phyloP scores from a whole-genome alignment of 1,284 basidiomycete species.

The Flammula alnicola region DNA sequence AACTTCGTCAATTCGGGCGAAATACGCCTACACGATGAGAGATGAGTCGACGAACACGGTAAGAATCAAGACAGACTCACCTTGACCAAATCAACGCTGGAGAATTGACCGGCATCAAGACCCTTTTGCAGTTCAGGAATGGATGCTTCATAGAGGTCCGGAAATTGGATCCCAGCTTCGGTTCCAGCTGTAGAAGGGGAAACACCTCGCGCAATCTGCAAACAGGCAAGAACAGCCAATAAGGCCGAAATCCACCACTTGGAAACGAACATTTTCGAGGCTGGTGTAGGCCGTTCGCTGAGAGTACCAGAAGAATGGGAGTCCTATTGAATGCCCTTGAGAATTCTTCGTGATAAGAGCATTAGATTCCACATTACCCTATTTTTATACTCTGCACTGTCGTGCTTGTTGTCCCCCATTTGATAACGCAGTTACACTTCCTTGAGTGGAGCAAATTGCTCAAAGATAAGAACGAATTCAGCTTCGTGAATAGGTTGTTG shows the following conservation, averaged over 20 bases:
- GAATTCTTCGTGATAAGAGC: not conserved
- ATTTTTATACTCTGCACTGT: conserved; percentile 5
- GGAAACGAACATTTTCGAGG: conserved; percentile 2
- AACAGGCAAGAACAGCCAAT: conserved; percentile 4
- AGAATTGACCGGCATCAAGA: conserved; percentile 55
- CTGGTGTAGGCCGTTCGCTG: not conserved
- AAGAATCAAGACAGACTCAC: conserved; percentile 33
- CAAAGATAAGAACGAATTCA: conserved; percentile 11
- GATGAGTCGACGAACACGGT: too few species aligned
- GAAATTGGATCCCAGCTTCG: conserved; percentile 33
- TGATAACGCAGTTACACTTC: not conserved
- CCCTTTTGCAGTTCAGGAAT: conserved; percentile 59
- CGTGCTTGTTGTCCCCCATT: not conserved
- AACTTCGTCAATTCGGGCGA: conserved; percentile 72
- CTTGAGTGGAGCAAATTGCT: not conserved
- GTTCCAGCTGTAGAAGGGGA: not conserved
- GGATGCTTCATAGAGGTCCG: conserved; percentile 69
- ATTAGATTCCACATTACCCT: not conserved
- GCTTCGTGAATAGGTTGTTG: conserved; percentile 4
- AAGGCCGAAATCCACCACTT: not conserved
- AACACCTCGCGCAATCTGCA: conserved; percentile 4
- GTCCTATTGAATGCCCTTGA: too few species aligned
- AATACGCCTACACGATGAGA: conserved; percentile 53
- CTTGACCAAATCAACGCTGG: conserved; percentile 68
- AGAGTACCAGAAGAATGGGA: too few species aligned